phyloP scores from a whole-genome alignment of 495 filamentous ascomycete genomes.

The Apodospora peruviana region DNA sequence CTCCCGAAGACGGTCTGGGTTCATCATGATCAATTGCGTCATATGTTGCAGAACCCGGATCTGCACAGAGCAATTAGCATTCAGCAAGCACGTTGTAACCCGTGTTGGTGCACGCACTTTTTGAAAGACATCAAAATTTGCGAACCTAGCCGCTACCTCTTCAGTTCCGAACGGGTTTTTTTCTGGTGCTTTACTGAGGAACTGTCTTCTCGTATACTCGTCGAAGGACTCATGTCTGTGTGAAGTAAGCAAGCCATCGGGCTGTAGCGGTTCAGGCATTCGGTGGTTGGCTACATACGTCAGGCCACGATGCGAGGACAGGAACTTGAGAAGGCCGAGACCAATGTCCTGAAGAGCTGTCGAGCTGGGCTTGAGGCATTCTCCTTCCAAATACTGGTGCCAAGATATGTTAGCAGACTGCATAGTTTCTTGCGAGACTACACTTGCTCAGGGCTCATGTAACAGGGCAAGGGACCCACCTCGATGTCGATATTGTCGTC shows the following conservation, averaged over 20 bases:
- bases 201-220: slow-evolving; percentile 89
- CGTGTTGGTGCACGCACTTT: no score
- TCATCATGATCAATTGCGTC: slow-evolving; percentile 83
- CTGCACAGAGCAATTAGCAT: slow-evolving; percentile 21
- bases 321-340: slow-evolving; percentile 82
- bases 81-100: no score
- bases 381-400: slow-evolving; percentile 76
- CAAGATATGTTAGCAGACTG: slow-evolving; percentile 2
- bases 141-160: slow-evolving; percentile 65
- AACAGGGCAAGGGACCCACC: slow-evolving; percentile 48
- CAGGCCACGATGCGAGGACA: slow-evolving; percentile 88
- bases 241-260: slow-evolving; percentile 11
- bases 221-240: slow-evolving; percentile 81
- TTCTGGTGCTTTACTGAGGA: slow-evolving; percentile 70
- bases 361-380: slow-evolving; percentile 77
- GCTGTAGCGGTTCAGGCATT: not conserved
- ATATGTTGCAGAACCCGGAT: slow-evolving; percentile 87
- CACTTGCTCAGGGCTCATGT: not conserved
- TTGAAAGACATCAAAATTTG: slow-evolving; percentile 74
- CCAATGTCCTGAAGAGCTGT: slow-evolving; percentile 72
- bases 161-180: slow-evolving; percentile 83
- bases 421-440: not conserved
- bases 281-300: no score
- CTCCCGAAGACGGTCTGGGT: slow-evolving; percentile 78
- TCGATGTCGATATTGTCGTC: slow-evolving; percentile 82